These are phyloP conservation scores for Trypethelium eluteriae DNA, from an alignment of 495 filamentous ascomycete genomes.

Conservation along the genomic window DNA sequence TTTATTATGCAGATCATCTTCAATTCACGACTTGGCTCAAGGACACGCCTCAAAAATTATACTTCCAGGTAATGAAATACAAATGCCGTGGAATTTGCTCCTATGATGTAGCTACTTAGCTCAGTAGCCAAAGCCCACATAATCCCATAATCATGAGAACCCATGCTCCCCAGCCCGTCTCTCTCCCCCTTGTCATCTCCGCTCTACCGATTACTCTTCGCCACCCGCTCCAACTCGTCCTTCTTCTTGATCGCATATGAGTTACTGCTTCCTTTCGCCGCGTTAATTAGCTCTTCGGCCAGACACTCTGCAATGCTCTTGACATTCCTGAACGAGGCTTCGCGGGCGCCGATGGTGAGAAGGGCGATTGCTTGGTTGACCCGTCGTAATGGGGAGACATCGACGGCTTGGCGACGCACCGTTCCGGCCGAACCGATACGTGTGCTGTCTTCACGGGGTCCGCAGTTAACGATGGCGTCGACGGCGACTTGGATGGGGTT, in stretches of 20 bases:
- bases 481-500: conserved; percentile 99
- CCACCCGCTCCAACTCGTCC: conserved; percentile 99
- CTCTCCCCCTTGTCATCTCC: not conserved
- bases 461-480: conserved; percentile 99
- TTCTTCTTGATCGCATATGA: conserved; percentile 99
- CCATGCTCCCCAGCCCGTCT: not conserved
- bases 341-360: conserved; percentile 92
- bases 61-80: not conserved
- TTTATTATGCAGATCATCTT: not conserved
- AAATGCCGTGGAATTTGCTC: not conserved
- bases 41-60: not conserved
- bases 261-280: conserved; percentile 99
- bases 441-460: conserved; percentile 98
- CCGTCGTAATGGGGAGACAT: conserved; percentile 97
- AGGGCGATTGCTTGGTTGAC: conserved; percentile 99
- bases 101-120: conserved; percentile 9
- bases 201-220: conserved; percentile 96
- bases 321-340: conserved; percentile 97
- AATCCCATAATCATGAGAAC: not conserved
- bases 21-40: not conserved
- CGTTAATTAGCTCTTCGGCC: conserved; percentile 99
- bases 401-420: conserved; percentile 98
- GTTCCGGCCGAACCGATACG: conserved; percentile 99
- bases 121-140: not conserved
- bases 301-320: conserved; percentile 98